Evolutionary conservation across 2,329 filamentous ascomycete genomes (phyloP), one percentile per base, ranked within the genome.

Genomic region (Neopestalotiopsis rosae): DNA sequence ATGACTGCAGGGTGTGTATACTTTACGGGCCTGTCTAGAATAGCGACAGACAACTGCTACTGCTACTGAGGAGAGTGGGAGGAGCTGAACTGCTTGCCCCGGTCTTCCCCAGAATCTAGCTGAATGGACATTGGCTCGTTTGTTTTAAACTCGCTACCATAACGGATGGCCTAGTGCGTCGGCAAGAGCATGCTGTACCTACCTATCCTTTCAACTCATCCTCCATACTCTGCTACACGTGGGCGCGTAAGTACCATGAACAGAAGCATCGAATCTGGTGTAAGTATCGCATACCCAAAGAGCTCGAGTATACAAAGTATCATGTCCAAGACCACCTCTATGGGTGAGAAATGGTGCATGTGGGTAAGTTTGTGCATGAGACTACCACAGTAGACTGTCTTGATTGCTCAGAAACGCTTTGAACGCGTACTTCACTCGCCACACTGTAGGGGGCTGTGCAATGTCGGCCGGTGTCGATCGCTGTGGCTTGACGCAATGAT

Each of bases 401-500:
- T 34, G 59, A n/a, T 28, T 17, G 5, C 30, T 40, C 13, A n/a
- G 30, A 32, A 28, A 14, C 20, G 58, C 58, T 34, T 28, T 58
- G 56, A 17, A 59, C 57, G 7, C 57, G 57, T 34, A 17, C 14
- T 20, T 32, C 24, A 58, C 45, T 58, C 64, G 64, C 64, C 64
- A 66, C 64, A 66, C 13, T 28, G 5, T 17, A 3, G 10, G 64
- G 52, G 64, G 64, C 64, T 66, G 64, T 66, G 64, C 64, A 66
- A 49, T 34, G 45, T 30, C 28, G 24, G 30, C n/a, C 28, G 42
- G 17, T 56, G 64, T n/a, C 20, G 64, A 66, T 66, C 49, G 24
- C 32, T 58, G 64, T 66, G 64, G 64, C 64, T 66, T 66, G 64
- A 66, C 64, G 64, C 64, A 57, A 24, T 17, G 14, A 7, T 17